Base-by-base conservation (phyloP, 2,329 filamentous ascomycete species). In the Chaetomiaceae sp. region DNA sequence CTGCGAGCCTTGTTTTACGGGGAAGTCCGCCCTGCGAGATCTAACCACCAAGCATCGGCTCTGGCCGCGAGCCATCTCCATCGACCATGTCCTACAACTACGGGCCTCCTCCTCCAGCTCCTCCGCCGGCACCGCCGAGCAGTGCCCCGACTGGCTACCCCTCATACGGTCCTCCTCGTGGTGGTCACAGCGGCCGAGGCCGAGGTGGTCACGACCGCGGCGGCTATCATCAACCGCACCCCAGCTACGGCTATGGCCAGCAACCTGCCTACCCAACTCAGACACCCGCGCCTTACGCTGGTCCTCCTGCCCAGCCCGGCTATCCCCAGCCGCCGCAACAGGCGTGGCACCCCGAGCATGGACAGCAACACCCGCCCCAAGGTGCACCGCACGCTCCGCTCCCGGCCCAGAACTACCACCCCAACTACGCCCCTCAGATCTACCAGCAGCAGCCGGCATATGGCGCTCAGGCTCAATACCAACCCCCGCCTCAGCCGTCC, bases 371-470 rank as follows among this genome's bases (percentile, higher is more conserved):
- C 51, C 53, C 65, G 7, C 67, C 70, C 29, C 71, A 71, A 48
- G 70, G 72, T 57, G 66, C 68, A n/a, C 70, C 75, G 31, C 78
- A 80, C 61, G 68, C 71, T 39, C 72, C 74, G 37, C 68, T 83
- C 31, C 73, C 79, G 46, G 68, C 77, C 29, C 71, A 76, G 56
- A 80, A 79, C 61, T 83, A 83, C 61, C 80, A 82, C 59, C 79
- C 79, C 31, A 81, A 79, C 66, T 84, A 82, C 63, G 75, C 79
- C 36, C 76, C 77, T 37, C 82, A 83, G 61, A 66, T 72, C 8
- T 84, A 82, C 54, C 65, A 71, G 29, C 66, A 68, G 17, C 68
- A 69, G 33, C 68, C 68, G 43, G 54, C 58, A 4, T 65, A 64
- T 43, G 53, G 38, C 14, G 59, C 51, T 17, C 63, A 65, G 25